These are phyloP conservation scores for Oenanthe javanica DNA, from an alignment of 140 eudicot species.

Conservation along the genomic window DNA sequence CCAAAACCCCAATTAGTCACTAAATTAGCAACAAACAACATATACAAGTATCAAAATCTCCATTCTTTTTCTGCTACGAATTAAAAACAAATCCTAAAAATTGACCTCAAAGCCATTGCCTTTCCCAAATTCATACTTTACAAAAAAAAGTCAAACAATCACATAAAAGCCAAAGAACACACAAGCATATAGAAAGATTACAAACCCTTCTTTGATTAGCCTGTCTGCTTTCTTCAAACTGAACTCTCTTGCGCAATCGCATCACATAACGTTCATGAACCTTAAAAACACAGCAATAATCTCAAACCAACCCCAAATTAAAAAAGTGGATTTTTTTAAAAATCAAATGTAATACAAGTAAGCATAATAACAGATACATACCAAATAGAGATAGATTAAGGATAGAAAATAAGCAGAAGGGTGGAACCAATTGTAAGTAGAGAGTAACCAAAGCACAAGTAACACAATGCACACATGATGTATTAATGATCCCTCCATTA, in stretches of 20 bases:
- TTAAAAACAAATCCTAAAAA: not conserved
- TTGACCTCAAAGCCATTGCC: not conserved
- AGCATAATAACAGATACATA: constrained; percentile 15
- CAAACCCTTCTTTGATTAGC: constrained; percentile 77
- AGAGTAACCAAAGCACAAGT: constrained; percentile 56
- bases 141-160: not conserved
- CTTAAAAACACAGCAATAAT: constrained; percentile 23
- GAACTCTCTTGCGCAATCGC: constrained; percentile 61
- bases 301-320: constrained; percentile 5
- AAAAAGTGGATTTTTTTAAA: constrained; percentile 27
- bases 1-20: not conserved
- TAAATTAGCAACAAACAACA: not conserved
- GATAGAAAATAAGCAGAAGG: constrained; percentile 52
- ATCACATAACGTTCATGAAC: constrained; percentile 60
- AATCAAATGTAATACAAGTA: not conserved
- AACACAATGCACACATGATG: constrained; percentile 87
- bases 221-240: constrained; percentile 62
- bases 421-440: constrained; percentile 48
- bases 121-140: not conserved
- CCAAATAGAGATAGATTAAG: constrained; percentile 68
- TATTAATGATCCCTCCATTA: constrained; percentile 62
- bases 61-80: not conserved
- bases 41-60: not conserved
- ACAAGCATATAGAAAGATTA: not conserved
- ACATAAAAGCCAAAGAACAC: not conserved